Evolutionary conservation across 768 basidiomycete species (phyloP).

Genomic region (Exidia glandulosa): DNA sequence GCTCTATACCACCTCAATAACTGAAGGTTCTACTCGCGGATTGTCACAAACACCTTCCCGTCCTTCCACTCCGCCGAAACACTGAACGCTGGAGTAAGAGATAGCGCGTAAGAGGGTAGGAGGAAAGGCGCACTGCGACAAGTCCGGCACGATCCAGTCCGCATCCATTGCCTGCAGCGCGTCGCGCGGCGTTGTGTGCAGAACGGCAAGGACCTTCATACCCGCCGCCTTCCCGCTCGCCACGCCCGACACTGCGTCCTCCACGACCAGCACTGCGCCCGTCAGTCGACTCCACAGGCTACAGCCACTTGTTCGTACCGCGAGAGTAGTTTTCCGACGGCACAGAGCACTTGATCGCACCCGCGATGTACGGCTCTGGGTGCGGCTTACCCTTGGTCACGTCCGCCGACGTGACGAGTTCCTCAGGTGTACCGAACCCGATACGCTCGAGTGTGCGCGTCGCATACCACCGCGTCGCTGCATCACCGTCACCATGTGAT

Average conservation of each 20-base stretch:
- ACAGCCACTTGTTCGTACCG: conserved; percentile 8
- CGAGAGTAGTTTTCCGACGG: conserved; percentile 43
- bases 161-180: conserved; percentile 44
- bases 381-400: conserved; percentile 73
- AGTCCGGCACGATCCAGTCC: conserved; percentile 58
- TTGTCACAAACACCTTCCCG: conserved; percentile 35
- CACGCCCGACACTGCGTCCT: conserved; percentile 82
- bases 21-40: conserved; percentile 19
- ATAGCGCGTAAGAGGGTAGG: not conserved
- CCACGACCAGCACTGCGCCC: conserved; percentile 64
- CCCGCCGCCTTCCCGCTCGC: conserved; percentile 67
- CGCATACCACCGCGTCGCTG: conserved; percentile 72
- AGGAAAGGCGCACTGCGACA: conserved; percentile 42
- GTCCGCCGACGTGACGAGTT: conserved; percentile 68
- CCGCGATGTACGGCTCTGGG: conserved; percentile 77
- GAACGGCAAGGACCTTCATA: conserved; percentile 66
- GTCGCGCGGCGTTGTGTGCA: conserved; percentile 61
- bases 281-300: not conserved
- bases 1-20: not conserved
- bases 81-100: conserved; percentile 18
- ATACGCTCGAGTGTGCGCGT: conserved; percentile 53
- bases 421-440: conserved; percentile 43
- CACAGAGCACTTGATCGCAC: conserved; percentile 50
- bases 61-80: conserved; percentile 35
- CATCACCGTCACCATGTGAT: conserved; percentile 11